Conservation (phyloP, 331 rosid species). For the Spiraea crenata region DNA sequence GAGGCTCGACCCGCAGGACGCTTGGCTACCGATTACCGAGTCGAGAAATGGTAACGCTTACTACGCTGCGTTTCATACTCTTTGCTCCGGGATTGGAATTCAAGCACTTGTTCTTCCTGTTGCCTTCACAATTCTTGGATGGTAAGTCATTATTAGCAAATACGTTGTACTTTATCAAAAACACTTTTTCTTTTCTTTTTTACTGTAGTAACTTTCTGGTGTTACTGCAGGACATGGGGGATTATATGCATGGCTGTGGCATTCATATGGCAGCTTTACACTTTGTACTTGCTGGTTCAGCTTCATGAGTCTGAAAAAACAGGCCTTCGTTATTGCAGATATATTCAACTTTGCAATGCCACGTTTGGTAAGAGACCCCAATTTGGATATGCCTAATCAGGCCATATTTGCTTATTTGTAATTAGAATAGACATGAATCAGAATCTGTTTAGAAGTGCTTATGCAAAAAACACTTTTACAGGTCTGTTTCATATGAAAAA, state of each 20-base stretch:
- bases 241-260: slow-evolving; percentile 26
- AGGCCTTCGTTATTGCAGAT: slow-evolving; percentile 44
- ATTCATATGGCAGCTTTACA: slow-evolving; percentile 49
- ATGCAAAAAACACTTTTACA: background rate
- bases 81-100: slow-evolving; percentile 36
- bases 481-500: background rate
- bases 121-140: slow-evolving; percentile 32
- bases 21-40: slow-evolving; percentile 47
- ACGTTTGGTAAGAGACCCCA: slow-evolving; percentile 20
- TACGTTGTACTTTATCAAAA: background rate
- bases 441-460: background rate
- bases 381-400: background rate
- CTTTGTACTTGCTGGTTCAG: slow-evolving; percentile 39
- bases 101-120: slow-evolving; percentile 38
- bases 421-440: no score
- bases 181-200: background rate
- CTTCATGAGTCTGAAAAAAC: slow-evolving; percentile 43
- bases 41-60: slow-evolving; percentile 39
- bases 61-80: slow-evolving; percentile 37
- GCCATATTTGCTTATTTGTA: no score
- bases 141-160: slow-evolving; percentile 20
- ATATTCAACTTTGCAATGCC: slow-evolving; percentile 34
- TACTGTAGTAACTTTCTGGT: background rate
- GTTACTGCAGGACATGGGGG: slow-evolving; percentile 38
- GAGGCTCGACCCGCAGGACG: slow-evolving; percentile 34